Conservation (phyloP, 2,329 filamentous ascomycete genomes). For the Ophiostoma montium region DNA sequence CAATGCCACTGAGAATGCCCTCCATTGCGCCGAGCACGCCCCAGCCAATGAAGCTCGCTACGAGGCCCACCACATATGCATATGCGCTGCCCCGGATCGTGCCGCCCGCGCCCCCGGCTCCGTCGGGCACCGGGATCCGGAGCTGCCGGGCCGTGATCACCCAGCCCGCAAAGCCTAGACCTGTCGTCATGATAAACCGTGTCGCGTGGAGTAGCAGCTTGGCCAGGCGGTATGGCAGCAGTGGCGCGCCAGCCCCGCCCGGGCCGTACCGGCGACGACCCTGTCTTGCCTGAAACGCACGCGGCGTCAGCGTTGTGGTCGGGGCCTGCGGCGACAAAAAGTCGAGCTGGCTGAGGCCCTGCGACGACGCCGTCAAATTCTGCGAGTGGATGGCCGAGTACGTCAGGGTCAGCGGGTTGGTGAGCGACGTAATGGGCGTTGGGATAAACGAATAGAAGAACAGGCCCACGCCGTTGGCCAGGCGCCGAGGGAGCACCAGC, state of each 20-base stretch:
- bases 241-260: slow-evolving; percentile 27
- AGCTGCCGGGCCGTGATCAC: slow-evolving; percentile 78
- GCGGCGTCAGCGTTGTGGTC: slow-evolving; percentile 55
- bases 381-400: slow-evolving; percentile 91
- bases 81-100: slow-evolving; percentile 66
- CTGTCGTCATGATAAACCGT: slow-evolving; percentile 78
- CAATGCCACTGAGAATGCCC: slow-evolving; percentile 70
- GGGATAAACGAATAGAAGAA: slow-evolving; percentile 61
- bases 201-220: slow-evolving; percentile 87
- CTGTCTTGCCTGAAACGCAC: slow-evolving; percentile 25
- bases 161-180: slow-evolving; percentile 91
- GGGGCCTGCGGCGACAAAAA: slow-evolving; percentile 62
- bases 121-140: slow-evolving; percentile 41
- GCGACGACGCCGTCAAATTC: slow-evolving; percentile 60
- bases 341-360: slow-evolving; percentile 67
- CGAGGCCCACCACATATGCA: slow-evolving; percentile 83
- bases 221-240: slow-evolving; percentile 80
- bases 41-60: slow-evolving; percentile 92
- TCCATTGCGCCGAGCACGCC: slow-evolving; percentile 85
- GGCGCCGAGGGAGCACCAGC: slow-evolving; percentile 62
- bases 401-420: slow-evolving; percentile 82
- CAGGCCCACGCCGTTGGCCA: slow-evolving; percentile 48
- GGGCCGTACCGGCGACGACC: slow-evolving; percentile 13
- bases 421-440: slow-evolving; percentile 70
- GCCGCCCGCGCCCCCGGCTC: slow-evolving; percentile 22